A percentile compares a stretch with the other conserved stretches of the same genome.
Evolutionary conservation across 805 yeast species (phyloP).

Genomic region (Suhomyces xylopsoci): DNA sequence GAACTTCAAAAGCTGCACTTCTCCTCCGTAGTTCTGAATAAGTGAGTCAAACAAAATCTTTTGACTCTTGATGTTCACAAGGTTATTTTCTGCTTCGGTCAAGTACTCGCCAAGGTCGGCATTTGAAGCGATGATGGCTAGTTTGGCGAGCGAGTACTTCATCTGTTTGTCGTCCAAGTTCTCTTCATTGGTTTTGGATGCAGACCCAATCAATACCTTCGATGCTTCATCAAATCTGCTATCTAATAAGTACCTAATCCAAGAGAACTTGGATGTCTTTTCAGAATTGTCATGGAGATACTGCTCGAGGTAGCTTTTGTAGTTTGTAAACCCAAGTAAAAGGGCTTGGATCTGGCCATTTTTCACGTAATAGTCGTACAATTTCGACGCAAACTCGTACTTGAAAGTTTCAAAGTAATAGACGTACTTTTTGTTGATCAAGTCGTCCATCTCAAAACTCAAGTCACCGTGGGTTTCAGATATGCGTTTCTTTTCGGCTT

Average conservation of each 20-base stretch:
- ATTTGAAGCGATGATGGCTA: conserved; percentile 50
- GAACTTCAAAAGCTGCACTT: conserved; percentile 23
- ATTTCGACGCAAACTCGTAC: conserved; percentile 61
- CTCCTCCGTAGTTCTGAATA: conserved; percentile 20
- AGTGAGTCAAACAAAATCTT: conserved; percentile 25
- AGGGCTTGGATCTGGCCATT: conserved; percentile 51
- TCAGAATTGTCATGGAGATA: conserved; percentile 47
- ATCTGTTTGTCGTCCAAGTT: conserved; percentile 47
- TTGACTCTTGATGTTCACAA: conserved; percentile 51
- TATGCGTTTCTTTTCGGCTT: conserved; percentile 25
- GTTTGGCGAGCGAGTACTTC: conserved; percentile 68
- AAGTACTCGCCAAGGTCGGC: conserved; percentile 19
- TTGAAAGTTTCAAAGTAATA: conserved; percentile 60
- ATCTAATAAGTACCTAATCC: conserved; percentile 66
- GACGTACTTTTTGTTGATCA: conserved; percentile 31
- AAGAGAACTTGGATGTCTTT: conserved; percentile 54
- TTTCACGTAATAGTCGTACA: conserved; percentile 58
- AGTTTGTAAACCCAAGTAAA: conserved; percentile 55
- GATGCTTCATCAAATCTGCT: conserved; percentile 52
- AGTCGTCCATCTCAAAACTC: conserved; percentile 13
- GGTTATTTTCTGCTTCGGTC: conserved; percentile 47
- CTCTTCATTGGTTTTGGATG: conserved; percentile 37
- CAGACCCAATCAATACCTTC: conserved; percentile 41
- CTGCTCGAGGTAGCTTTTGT: conserved; percentile 44
- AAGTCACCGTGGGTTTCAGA: conserved; percentile 17